phyloP scores from a whole-genome alignment of 176 grass and related monocot genomes.

The Alloteropsis semialata region DNA sequence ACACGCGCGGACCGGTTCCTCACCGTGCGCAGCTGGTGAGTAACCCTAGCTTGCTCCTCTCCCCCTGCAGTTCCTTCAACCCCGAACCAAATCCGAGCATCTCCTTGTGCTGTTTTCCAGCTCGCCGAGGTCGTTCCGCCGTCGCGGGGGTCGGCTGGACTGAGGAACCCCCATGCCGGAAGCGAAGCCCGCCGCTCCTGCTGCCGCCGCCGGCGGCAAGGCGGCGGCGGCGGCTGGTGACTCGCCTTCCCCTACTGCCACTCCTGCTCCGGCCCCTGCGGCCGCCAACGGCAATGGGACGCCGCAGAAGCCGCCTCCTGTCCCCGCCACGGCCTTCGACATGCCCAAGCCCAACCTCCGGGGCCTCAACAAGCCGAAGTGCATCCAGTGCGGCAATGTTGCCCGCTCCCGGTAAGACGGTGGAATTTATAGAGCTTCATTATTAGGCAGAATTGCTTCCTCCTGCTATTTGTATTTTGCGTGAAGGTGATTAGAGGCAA shows the following conservation, averaged over 20 bases:
- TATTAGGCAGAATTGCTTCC: neutral
- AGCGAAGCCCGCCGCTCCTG: neutral
- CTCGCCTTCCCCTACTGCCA: neutral
- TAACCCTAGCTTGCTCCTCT: no score
- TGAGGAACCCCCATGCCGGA: neutral
- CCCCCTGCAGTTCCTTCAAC: no score
- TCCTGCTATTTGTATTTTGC: neutral
- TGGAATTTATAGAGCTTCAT: neutral
- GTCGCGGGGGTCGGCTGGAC: no score
- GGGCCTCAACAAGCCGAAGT: constrained; percentile 97
- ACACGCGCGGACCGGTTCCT: no score
- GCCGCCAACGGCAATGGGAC: constrained; percentile 56
- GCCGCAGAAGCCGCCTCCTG: constrained; percentile 41
- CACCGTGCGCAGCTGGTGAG: no score
- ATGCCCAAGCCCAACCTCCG: constrained; percentile 75
- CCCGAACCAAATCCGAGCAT: no score
- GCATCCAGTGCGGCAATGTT: constrained; percentile 92
- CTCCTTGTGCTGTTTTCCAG: no score
- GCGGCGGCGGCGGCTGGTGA: constrained; percentile 28
- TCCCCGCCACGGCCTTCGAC: constrained; percentile 42
- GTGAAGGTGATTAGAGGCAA: neutral
- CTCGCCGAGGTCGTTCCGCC: no score
- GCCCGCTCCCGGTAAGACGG: constrained; percentile 80
- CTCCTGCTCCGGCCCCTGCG: constrained; percentile 33
- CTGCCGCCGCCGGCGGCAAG: constrained; percentile 18